A percentile compares a stretch with the other conserved stretches of the same genome.
Conservation (phyloP, 2,329 filamentous ascomycete species). For the Thelonectria discophora region DNA sequence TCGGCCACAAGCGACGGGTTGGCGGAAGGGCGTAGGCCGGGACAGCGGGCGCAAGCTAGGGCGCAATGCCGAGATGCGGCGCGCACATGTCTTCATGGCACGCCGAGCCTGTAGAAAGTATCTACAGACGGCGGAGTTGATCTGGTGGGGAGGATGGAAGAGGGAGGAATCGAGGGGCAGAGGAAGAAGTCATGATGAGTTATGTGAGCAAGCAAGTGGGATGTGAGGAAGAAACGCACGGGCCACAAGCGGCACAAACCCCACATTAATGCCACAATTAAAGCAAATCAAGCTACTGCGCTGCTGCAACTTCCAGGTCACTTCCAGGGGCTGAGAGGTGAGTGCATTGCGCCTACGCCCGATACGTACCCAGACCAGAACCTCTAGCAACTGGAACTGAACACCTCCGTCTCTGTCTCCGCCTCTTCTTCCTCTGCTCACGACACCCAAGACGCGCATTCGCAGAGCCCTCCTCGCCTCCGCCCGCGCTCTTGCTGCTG, state of each 20-base stretch:
- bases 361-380: constrained; percentile 10
- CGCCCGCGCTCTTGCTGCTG: constrained; percentile 7
- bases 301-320: too few relatives aligned
- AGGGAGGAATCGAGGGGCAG: constrained; percentile 15
- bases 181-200: constrained; percentile 42
- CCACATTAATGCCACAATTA: background rate
- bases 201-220: constrained; percentile 33
- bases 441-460: constrained; percentile 13
- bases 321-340: constrained; percentile 19
- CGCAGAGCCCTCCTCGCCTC: constrained; percentile 19
- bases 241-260: constrained; percentile 23
- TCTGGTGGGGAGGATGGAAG: background rate
- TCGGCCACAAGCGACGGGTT: constrained; percentile 49
- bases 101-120: constrained; percentile 26
- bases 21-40: constrained; percentile 26
- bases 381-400: constrained; percentile 2
- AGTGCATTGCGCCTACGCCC: constrained; percentile 17
- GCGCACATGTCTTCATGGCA: constrained; percentile 46
- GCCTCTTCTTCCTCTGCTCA: constrained; percentile 24
- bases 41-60: constrained; percentile 38
- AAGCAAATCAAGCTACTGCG: too few relatives aligned
- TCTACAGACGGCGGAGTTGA: constrained; percentile 20
- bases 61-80: constrained; percentile 39
- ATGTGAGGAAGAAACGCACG: constrained; percentile 29
- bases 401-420: constrained; percentile 30